Base-by-base conservation (phyloP, 1,284 basidiomycete genomes). In the Butyriboletus appendiculatus region DNA sequence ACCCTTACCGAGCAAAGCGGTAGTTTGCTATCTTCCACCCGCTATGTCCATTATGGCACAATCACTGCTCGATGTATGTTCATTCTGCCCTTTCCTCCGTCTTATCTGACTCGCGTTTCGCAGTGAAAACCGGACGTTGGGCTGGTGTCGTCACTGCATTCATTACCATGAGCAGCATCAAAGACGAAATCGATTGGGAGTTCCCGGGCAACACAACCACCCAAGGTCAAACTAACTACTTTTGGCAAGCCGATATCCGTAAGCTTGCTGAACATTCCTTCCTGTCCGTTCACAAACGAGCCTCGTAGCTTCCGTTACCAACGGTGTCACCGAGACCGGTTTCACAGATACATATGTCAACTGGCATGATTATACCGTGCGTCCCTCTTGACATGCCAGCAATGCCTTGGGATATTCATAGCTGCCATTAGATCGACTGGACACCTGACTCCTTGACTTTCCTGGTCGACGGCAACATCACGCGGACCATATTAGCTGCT, bases 101-200 rank as follows among this genome's bases (percentile, higher is more conserved):
- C 32, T 35, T 14, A 6, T 48, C 38, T 54, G 15, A 60, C 32
- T n/a, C 11, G 0, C 7, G 4, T 37, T 43, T 40, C 48, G 38
- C 60, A 86, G 85, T 88, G 60, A 89, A 86, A 70, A 84, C 85
- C 1, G 80, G 85, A 47, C 78, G 80, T 48, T 92, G 87, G 85
- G 75, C 68, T 30, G 90, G 91, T 35, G 84, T 94, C 24, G 85
- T 94, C 45, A 86, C 88, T 0, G 90, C 91, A 1, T 91, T 91
- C 67, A 92, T 94, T 66, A 88, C 86, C 6, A 93, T 93, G 92
- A 88, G 85, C 52, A 82, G 88, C 61, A 81, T 91, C 64, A 90
- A 90, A 67, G 90, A 93, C 67, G 92, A 93, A 70, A 91, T 94
- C 47, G 91, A 93, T 62, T 93, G 88, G 88, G 91, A 94, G 68